Evolutionary conservation across 78 protist genomes (phyloP).

Genomic region (Thecamonas trahens): DNA sequence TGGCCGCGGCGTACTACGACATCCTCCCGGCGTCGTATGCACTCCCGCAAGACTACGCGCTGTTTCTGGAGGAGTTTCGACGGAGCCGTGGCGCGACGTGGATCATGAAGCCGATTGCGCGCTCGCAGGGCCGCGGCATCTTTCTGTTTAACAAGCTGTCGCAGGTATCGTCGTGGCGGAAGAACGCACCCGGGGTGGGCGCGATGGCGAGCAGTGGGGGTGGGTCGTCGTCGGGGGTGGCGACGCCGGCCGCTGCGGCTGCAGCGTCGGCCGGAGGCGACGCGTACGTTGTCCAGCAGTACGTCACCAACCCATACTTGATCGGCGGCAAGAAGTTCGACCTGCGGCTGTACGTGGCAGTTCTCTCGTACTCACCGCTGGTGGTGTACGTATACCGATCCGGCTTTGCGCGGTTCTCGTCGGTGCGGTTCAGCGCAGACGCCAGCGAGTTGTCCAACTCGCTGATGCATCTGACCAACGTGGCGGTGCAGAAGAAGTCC

Average conservation of each 20-base stretch:
- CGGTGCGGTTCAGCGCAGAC: conserved; percentile 24
- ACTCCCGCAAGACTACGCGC: conserved; percentile 7
- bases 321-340: conserved; percentile 73
- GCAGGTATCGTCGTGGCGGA: conserved; percentile 65
- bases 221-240: no score
- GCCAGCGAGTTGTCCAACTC: conserved; percentile 9
- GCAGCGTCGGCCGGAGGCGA: not conserved
- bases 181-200: conserved; percentile 20
- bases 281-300: conserved; percentile 47
- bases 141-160: conserved; percentile 71
- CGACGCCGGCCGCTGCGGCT: not conserved
- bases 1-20: not conserved
- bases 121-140: conserved; percentile 80
- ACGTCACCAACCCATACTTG: conserved; percentile 53
- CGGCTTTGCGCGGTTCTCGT: conserved; percentile 83
- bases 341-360: conserved; percentile 51
- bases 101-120: conserved; percentile 45
- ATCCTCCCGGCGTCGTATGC: conserved; percentile 8
- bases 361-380: conserved; percentile 55
- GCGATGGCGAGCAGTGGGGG: not conserved
- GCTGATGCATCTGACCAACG: conserved; percentile 79
- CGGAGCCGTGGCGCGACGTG: not conserved
- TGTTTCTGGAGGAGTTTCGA: conserved; percentile 2
- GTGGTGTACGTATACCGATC: conserved; percentile 50
- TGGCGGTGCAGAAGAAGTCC: conserved; percentile 71